These are phyloP conservation scores for Cryptococcus depauperatus DNA, from an alignment of 1,284 basidiomycete species.

Conservation along the genomic window DNA sequence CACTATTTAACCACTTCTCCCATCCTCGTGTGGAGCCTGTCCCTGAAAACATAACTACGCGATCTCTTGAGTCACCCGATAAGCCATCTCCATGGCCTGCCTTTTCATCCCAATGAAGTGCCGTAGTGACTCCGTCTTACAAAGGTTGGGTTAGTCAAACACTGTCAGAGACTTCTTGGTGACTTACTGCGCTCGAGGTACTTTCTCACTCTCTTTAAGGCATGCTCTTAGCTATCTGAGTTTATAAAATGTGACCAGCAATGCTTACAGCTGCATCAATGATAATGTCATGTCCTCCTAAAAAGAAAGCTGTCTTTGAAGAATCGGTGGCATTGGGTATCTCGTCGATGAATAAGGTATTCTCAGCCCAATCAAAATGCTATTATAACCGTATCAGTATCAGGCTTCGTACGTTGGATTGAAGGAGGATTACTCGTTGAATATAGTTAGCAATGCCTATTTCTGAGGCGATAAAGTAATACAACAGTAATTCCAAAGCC, in stretches of 20 bases:
- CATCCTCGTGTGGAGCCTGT: slow-evolving; percentile 35
- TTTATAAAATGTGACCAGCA: no score
- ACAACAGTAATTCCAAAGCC: slow-evolving; percentile 69
- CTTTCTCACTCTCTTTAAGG: slow-evolving; percentile 57
- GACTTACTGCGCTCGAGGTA: slow-evolving; percentile 54
- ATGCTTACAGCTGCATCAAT: slow-evolving; percentile 51
- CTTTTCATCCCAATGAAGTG: slow-evolving; percentile 60
- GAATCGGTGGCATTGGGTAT: slow-evolving; percentile 64
- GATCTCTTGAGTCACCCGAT: slow-evolving; percentile 51
- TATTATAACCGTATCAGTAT: slow-evolving; percentile 3
- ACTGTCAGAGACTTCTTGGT: slow-evolving; percentile 6
- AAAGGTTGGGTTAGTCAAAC: neutral
- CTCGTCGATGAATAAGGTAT: slow-evolving; percentile 79
- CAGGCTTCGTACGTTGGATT: neutral
- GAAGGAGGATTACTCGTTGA: slow-evolving; percentile 49
- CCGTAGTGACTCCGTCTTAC: slow-evolving; percentile 63
- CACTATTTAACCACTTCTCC: slow-evolving; percentile 24
- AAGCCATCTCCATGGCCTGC: slow-evolving; percentile 68
- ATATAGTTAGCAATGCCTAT: slow-evolving; percentile 77
- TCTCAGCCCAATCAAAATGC: slow-evolving; percentile 62
- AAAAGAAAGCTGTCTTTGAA: slow-evolving; percentile 53
- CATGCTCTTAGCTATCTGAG: no score
- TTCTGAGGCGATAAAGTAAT: slow-evolving; percentile 77
- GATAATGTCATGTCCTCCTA: slow-evolving; percentile 73
- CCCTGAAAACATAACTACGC: slow-evolving; percentile 60